Base-by-base conservation (phyloP, 176 grass and related monocot genomes). In the Lolium rigidum region DNA sequence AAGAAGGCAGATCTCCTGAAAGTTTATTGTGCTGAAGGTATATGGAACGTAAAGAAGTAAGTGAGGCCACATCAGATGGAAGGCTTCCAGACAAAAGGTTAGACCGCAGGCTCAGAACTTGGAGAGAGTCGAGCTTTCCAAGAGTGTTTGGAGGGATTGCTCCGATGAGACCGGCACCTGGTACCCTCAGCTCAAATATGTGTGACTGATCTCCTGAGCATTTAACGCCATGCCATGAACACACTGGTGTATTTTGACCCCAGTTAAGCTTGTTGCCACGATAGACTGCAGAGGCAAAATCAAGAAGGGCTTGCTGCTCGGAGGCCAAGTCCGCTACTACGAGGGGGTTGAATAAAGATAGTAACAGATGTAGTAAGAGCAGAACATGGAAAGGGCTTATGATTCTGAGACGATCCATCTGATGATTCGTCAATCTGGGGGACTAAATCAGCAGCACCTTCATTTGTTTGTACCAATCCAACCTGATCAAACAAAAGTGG, bases 1-100 rank as follows among this genome's bases (percentile, higher is more conserved):
- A 86, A 80, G 70, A 83, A 81, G 92, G 92, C 49, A 98, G 63
- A 78, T 49, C 43, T 70, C 97, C 97, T 31, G 94, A 92, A 80
- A 99, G 77, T 78, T 92, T 89, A 84, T 99, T 99, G 87, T 92
- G 90, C 64, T 99, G 91, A 66, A 99, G 92, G 85, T 92, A 91
- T 78, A 99, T 84, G 35, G 88, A 94, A 63, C 20, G 88, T 61
- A 99, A 81, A 8, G 79, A 94, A 83, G 92, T 85, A 76, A 96
- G 92, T n/a, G 68, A 91, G 72, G 80, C 58, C 63, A 99, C 74
- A 83, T 99, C 94, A 73, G 88, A 77, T 57, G 92, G 94, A 63
- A 99, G 78, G 41, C 47, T 88, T 84, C 97, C 97, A 12, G 88
- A 85, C 20, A 98, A 70, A 74, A 49, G 84, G 82, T 98, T 98